Percentiles rank a stretch among this genome's conserved stretches.
Evolutionary conservation across 2,329 filamentous ascomycete species (phyloP).

Genomic region (Colletotrichum neosansevieriae): DNA sequence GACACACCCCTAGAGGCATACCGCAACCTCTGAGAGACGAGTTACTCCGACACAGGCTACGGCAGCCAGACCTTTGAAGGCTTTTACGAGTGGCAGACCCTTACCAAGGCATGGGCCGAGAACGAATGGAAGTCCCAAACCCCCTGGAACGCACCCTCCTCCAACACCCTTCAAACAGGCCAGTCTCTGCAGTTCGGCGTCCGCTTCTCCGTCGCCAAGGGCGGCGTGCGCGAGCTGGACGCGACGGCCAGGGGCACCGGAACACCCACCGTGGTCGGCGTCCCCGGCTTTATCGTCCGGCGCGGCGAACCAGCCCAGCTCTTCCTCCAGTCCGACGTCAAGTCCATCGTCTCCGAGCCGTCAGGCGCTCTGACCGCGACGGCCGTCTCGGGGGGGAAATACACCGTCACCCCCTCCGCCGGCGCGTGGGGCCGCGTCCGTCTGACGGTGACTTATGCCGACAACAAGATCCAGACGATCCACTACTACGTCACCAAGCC

Average conservation of each 20-base stretch:
- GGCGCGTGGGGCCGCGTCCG: conserved; percentile 62
- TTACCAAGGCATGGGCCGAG: conserved; percentile 66
- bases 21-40: conserved; percentile 61
- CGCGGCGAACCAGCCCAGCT: conserved; percentile 59
- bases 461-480: conserved; percentile 62
- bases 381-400: conserved; percentile 41
- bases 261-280: conserved; percentile 62
- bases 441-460: conserved; percentile 60
- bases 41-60: conserved; percentile 56
- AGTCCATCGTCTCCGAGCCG: conserved; percentile 55
- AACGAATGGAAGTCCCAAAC: conserved; percentile 61
- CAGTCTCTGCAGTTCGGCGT: conserved; percentile 62
- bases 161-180: conserved; percentile 57
- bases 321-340: conserved; percentile 56
- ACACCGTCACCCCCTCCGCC: conserved; percentile 56
- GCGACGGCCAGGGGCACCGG: conserved; percentile 56
- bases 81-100: conserved; percentile 70
- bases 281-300: conserved; percentile 67
- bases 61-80: conserved; percentile 69
- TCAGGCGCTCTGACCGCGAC: conserved; percentile 52
- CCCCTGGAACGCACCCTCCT: conserved; percentile 68
- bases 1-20: conserved; percentile 64
- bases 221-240: conserved; percentile 61
- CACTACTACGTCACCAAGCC: conserved; percentile 68
- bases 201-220: conserved; percentile 60